Conservation (phyloP, 768 basidiomycete genomes). For the Mycena polygramma region DNA sequence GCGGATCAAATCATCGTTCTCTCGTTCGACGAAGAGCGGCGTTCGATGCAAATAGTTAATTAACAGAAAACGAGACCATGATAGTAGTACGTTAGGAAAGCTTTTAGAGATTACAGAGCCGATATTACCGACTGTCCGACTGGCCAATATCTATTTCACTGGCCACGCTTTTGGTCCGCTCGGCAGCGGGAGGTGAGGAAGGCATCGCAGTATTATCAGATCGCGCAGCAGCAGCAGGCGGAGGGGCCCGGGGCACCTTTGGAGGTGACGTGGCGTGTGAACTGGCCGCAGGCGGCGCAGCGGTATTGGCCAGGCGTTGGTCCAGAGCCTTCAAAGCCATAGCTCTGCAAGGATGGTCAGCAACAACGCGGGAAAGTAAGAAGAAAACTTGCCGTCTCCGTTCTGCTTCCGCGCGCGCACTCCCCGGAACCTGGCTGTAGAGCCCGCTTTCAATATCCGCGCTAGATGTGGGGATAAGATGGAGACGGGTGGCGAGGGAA, state of each 20-base stretch:
- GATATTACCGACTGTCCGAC: conserved; percentile 47
- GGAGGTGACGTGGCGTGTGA: conserved; percentile 49
- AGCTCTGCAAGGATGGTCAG: conserved; percentile 66
- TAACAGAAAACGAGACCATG: conserved; percentile 20
- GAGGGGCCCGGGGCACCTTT: conserved; percentile 48
- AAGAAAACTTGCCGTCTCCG: conserved; percentile 78
- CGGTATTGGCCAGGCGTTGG: conserved; percentile 84
- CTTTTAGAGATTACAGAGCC: conserved; percentile 36
- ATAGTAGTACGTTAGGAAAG: conserved; percentile 23
- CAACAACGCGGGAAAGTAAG: conserved; percentile 13
- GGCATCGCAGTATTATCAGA: conserved; percentile 48
- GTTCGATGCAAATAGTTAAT: neutral
- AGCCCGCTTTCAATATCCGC: conserved; percentile 79
- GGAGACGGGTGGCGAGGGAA: conserved; percentile 74
- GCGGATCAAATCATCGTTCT: too few species aligned
- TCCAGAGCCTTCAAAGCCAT: conserved; percentile 98
- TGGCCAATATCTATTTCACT: conserved; percentile 49
- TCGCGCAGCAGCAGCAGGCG: conserved; percentile 49
- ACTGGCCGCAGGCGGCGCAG: conserved; percentile 56
- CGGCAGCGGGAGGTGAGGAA: conserved; percentile 39
- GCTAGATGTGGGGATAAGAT: conserved; percentile 76
- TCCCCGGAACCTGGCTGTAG: conserved; percentile 85
- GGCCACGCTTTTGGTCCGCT: conserved; percentile 53
- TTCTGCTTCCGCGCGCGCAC: conserved; percentile 96
- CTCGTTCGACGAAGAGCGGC: too few species aligned